Evolutionary conservation across 108 stramenopile genomes (phyloP), one percentile per base, ranked within the genome.

Genomic region (Cyclotella sp.): DNA sequence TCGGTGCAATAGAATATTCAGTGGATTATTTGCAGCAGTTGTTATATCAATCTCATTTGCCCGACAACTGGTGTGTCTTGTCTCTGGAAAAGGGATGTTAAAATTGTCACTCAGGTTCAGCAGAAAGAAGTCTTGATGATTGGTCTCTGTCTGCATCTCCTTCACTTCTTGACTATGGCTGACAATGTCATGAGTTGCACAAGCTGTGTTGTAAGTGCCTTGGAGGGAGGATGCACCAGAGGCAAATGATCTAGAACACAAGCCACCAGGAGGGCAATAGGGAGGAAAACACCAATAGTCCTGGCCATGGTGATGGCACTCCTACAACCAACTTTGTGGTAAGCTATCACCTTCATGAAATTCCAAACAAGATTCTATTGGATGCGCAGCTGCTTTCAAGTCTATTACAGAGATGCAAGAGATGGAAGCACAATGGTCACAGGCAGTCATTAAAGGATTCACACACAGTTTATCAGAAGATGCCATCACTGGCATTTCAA

Each of bases 201-300:
- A 2, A 5, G 34, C 34, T 34, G 34, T 6, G 6, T 34, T 6
- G 6, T 6, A 6, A 34, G 2, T 34, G 34, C 34, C 34, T 34
- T 34, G 4, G 6, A 34, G 34, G 2, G 34, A 34, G 34, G 34
- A 34, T 6, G 6, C 2, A 2, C 6, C n/a, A 4, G 30, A 40
- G 34, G 70, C 42, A 58, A 79, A 79, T 0, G 73, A 29, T 42
- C 78, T 21, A 42, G 71, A 72, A 14, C 59, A 45, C 46, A 79
- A 60, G 9, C 78, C 78, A 73, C 71, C 78, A 0, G 78, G 78
- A 52, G 78, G 30, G 67, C 72, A 79, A 59, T 79, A 79, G 18
- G 78, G 78, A 11, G 78, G 78, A 58, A 79, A 79, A 39, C 78
- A 79, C 65, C 66, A 43, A 45, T 79, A 79, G 13, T 65, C 49